Evolutionary conservation across 2,329 filamentous ascomycete genomes (phyloP).

Genomic region (Monilinia laxa): DNA sequence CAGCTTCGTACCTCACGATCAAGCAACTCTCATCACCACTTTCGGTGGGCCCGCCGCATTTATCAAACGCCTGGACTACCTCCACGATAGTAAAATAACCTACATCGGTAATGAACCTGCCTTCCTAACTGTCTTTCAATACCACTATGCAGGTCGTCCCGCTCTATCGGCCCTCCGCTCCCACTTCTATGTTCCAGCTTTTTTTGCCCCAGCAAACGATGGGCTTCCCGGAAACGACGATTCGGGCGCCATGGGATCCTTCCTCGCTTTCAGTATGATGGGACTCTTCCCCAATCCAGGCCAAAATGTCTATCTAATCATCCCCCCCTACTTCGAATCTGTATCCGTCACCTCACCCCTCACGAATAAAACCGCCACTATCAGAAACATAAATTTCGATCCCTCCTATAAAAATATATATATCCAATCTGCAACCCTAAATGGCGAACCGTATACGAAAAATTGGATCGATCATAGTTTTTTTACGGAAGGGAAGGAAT

Average conservation of each 20-base stretch:
- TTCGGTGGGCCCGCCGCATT: constrained; percentile 61
- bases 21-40: constrained; percentile 54
- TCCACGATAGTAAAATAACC: constrained; percentile 61
- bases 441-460: constrained; percentile 59
- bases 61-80: constrained; percentile 59
- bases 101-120: constrained; percentile 66
- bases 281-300: constrained; percentile 65
- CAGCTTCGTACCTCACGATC: constrained; percentile 50
- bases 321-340: constrained; percentile 62
- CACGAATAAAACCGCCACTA: constrained; percentile 59
- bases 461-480: constrained; percentile 71
- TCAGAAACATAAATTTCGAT: constrained; percentile 63
- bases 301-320: constrained; percentile 69
- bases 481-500: constrained; percentile 61
- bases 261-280: constrained; percentile 38
- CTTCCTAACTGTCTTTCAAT: constrained; percentile 65
- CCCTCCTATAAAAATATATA: constrained; percentile 56
- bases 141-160: constrained; percentile 64
- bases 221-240: constrained; percentile 72
- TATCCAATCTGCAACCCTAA: constrained; percentile 62
- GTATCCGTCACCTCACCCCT: constrained; percentile 57
- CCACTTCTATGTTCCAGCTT: constrained; percentile 64
- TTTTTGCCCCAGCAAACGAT: constrained; percentile 57
- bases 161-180: constrained; percentile 49
- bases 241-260: constrained; percentile 57